Base-by-base conservation (phyloP, 2,329 filamentous ascomycete species). In the Aspergillus vadensis region DNA sequence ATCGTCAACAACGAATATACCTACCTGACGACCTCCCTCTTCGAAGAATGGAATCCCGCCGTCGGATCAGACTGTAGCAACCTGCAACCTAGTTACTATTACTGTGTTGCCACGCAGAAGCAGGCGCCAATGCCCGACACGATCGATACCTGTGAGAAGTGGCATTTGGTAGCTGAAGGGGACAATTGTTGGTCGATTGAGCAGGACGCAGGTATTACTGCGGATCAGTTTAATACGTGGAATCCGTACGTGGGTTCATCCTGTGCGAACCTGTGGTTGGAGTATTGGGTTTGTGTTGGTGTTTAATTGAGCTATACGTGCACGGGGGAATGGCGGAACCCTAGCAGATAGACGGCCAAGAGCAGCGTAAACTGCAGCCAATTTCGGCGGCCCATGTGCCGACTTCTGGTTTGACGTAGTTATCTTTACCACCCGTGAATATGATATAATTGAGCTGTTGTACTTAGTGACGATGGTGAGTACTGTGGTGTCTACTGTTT, bases 261-360 rank as follows among this genome's bases (percentile, higher is more conserved):
- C 30, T 72, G 70, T 57, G 32, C 55, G 1, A 58, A 50, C 15
- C 44, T 72, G 17, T 63, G 65, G 60, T 25, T 47, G n/a, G 68
- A 61, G 4, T 68, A 69, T 36, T 67, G 63, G 50, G 66, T 68
- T 32, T 72, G 70, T 44, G 64, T 70, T 3, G 67, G 63, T 30
- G 32, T 58, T 49, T 59, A 17, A 56, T 47, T 12, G 27, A 23
- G 23, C 23, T 23, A 23, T 23, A 23, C 21, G 21, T 23, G 21
- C 21, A 23, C 21, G 21, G 21, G 21, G 21, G 21, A 23, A 23
- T 23, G 21, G 21, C 21, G 21, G 21, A 23, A 23, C 21, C 21
- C 21, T 23, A 23, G 21, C 21, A 23, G 21, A 23, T 23, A 23
- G 21, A 23, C 21, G 21, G 21, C 21, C 21, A 23, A 23, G 21